These are phyloP conservation scores for Lasiosphaeriaceae sp. DNA, from an alignment of 495 filamentous ascomycete species.

Conservation along the genomic window DNA sequence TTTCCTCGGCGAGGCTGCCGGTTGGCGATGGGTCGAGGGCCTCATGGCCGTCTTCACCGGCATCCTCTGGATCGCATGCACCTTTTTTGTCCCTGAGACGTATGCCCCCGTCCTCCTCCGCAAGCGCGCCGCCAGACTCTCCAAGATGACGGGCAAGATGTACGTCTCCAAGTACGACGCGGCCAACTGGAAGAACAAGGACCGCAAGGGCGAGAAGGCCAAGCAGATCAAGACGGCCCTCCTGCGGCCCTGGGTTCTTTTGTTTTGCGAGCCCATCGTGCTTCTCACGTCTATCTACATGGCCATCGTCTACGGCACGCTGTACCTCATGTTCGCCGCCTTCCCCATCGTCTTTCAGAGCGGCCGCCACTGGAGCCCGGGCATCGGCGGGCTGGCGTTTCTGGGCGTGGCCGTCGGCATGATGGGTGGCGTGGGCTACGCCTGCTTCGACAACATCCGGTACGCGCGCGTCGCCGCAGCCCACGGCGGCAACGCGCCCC, in stretches of 20 bases:
- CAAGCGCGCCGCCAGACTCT: slow-evolving; percentile 61
- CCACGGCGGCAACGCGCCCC: slow-evolving; percentile 51
- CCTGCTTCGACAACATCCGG: slow-evolving; percentile 63
- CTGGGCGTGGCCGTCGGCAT: slow-evolving; percentile 78
- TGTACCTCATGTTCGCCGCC: slow-evolving; percentile 88
- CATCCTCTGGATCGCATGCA: slow-evolving; percentile 56
- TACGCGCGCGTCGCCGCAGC: slow-evolving; percentile 52
- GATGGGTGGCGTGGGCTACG: slow-evolving; percentile 58
- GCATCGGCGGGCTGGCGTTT: slow-evolving; percentile 74
- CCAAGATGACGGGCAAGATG: slow-evolving; percentile 63
- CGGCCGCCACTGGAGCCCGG: slow-evolving; percentile 66
- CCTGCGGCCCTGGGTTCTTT: slow-evolving; percentile 69
- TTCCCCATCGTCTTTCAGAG: slow-evolving; percentile 77
- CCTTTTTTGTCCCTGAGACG: slow-evolving; percentile 77
- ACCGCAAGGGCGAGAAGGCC: slow-evolving; percentile 9
- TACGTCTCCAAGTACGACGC: slow-evolving; percentile 51
- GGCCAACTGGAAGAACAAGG: slow-evolving; percentile 51
- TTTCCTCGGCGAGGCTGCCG: slow-evolving; percentile 46
- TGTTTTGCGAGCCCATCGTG: slow-evolving; percentile 80
- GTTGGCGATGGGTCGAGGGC: slow-evolving; percentile 69
- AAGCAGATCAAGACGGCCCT: slow-evolving; percentile 47
- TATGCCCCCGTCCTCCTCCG: slow-evolving; percentile 71
- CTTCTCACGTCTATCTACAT: slow-evolving; percentile 70
- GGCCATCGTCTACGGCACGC: slow-evolving; percentile 75
- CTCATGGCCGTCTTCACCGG: slow-evolving; percentile 66